Conservation (phyloP, 345 rosid genomes). For the Raphanus raphanistrum region DNA sequence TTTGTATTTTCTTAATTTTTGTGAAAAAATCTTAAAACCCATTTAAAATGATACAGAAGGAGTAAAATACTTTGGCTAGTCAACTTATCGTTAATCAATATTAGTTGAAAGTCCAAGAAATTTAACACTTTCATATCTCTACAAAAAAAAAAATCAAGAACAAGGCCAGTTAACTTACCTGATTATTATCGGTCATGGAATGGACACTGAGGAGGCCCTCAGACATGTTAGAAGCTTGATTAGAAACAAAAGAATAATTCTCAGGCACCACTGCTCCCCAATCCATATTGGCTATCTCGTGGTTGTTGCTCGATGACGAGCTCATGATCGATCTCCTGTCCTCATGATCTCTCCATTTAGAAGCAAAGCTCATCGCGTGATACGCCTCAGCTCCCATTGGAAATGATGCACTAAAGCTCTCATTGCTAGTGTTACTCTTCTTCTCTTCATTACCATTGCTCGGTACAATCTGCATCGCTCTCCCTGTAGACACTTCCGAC, state of each 20-base stretch:
- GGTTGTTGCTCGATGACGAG: constrained; percentile 31
- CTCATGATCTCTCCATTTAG: constrained; percentile 45
- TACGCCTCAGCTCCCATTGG: constrained; percentile 38
- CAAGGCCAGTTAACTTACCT: constrained; percentile 38
- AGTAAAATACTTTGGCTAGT: too few species aligned
- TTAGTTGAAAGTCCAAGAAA: not conserved
- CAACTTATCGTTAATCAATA: not conserved
- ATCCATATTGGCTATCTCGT: not conserved
- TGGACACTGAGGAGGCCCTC: not conserved
- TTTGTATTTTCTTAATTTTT: too few species aligned
- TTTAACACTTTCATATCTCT: not conserved
- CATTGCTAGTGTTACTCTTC: constrained; percentile 15
- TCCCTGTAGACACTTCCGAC: constrained; percentile 27
- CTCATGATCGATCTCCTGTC: constrained; percentile 41
- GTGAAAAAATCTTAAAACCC: too few species aligned
- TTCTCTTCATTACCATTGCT: constrained; percentile 5
- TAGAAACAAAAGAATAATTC: not conserved
- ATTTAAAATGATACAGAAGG: too few species aligned
- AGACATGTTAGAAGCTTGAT: not conserved
- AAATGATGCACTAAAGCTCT: constrained; percentile 36
- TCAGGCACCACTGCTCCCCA: constrained; percentile 2
- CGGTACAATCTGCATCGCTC: constrained; percentile 19
- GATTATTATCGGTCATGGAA: constrained; percentile 16
- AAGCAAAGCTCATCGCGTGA: constrained; percentile 32
- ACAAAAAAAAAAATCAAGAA: not conserved